Evolutionary conservation across 1,139 yeast genomes (phyloP), one percentile per base, ranked within the genome.

Genomic region (Hemisphaericaspora xylofermentans): DNA sequence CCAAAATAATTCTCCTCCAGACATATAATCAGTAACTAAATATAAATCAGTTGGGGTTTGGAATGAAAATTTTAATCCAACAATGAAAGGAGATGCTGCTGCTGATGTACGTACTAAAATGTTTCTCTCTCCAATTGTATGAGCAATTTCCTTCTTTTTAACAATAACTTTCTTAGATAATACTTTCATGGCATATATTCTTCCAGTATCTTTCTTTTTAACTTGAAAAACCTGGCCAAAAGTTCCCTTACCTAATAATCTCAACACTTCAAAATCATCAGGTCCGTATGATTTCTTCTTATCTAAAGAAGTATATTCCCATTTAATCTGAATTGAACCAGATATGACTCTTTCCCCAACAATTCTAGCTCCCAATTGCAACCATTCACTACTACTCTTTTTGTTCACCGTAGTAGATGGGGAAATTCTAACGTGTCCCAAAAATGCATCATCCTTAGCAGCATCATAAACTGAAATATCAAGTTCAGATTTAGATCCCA

Each of bases 161-260:
- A 93, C 96, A 65, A 93, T 93, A 35, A 89, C 94, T 61, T 89
- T 89, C 62, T 93, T 93, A 26, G 95, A 85, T 42, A 93, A 76
- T 21, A 93, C 95, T 65, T 93, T 93, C 98, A 93, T 93, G 36
- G 98, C 98, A 61, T 93, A 93, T 45, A 93, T 84, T 53, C 97
- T 78, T 43, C 81, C 80, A 4, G 95, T 88, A 58, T 91, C 98
- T 55, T 76, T 76, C 74, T 91, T 93, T 52, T 86, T 82, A 36
- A 93, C 98, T 66, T 91, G 98, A 64, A 84, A 93, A 31, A 93
- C 98, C 65, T 88, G 96, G 25, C 98, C 98, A 71, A 93, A 93
- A 0, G 98, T 93, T 39, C 98, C 98, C 60, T 88, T 89, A 46
- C 98, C 98, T 47, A 93, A 74, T 41, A 93, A 71, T 56, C 96